Evolutionary conservation across 345 rosid species (phyloP).

Genomic region (Salix exigua): DNA sequence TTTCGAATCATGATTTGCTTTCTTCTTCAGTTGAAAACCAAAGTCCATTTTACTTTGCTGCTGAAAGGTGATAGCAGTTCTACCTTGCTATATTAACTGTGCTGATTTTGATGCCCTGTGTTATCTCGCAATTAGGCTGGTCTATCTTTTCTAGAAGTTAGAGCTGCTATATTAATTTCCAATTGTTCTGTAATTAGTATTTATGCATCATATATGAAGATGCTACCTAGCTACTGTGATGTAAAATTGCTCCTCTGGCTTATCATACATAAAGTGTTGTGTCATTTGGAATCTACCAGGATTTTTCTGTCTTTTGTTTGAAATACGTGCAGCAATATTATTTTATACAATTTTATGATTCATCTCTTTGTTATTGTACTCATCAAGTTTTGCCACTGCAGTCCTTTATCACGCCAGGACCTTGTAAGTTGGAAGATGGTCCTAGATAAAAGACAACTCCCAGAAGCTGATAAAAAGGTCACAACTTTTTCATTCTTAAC

Average conservation of each 20-base stretch:
- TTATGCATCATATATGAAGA: not conserved
- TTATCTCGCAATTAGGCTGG: not conserved
- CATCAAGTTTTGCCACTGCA: conserved; percentile 25
- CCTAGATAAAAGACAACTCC: conserved; percentile 72
- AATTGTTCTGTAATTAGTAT: not conserved
- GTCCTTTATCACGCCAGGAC: conserved; percentile 89
- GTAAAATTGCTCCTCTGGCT: not conserved
- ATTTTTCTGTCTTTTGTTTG: not conserved
- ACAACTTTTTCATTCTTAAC: not conserved
- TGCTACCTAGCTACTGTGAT: not conserved
- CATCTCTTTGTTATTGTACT: conserved; percentile 8
- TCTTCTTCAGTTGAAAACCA: conserved; percentile 35
- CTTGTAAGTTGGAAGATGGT: conserved; percentile 98
- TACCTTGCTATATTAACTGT: conserved; percentile 5
- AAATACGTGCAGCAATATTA: not conserved
- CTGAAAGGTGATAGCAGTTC: conserved; percentile 57
- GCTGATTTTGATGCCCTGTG: not conserved
- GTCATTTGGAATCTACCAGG: not conserved
- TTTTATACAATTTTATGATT: not conserved
- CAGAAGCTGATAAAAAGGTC: conserved; percentile 83
- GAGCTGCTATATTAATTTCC: not conserved
- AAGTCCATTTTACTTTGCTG: conserved; percentile 51
- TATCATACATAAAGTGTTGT: not conserved
- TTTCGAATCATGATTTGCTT: conserved; percentile 60
- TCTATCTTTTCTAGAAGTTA: not conserved